A percentile compares a stretch with the other conserved stretches of the same genome.
These are phyloP conservation scores for Yamadazyma kanchanaburiensis DNA, from an alignment of 1,139 yeast genomes.

Conservation along the genomic window DNA sequence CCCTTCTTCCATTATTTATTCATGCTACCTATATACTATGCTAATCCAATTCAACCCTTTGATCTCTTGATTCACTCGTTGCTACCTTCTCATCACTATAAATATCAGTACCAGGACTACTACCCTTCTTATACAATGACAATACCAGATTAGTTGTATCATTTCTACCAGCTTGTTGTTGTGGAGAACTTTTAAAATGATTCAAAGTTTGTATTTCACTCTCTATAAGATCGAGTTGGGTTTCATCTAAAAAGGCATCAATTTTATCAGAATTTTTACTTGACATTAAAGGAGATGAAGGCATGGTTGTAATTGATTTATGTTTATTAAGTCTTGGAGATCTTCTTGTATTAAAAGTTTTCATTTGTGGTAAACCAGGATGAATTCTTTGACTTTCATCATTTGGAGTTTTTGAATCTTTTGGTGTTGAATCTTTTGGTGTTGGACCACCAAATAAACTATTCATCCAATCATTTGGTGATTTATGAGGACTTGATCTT, in stretches of 20 bases:
- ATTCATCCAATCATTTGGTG: conserved; percentile 30
- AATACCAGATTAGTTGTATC: conserved; percentile 36
- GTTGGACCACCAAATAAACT: conserved; percentile 42
- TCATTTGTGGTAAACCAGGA: conserved; percentile 26
- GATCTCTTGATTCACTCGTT: too few species aligned
- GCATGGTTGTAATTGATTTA: conserved; percentile 30
- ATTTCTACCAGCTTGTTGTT: conserved; percentile 32
- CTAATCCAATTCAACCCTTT: too few species aligned
- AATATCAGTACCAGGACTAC: conserved; percentile 12
- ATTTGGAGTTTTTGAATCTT: conserved; percentile 18
- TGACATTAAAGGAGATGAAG: conserved; percentile 34
- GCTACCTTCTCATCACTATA: conserved; percentile 6
- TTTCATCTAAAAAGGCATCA: conserved; percentile 15
- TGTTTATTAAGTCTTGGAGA: conserved; percentile 21
- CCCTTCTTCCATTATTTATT: too few species aligned
- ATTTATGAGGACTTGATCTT: conserved; percentile 25
- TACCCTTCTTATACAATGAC: conserved; percentile 19
- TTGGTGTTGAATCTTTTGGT: conserved; percentile 44
- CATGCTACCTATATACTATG: too few species aligned
- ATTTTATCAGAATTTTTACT: conserved; percentile 10
- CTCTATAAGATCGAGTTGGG: conserved; percentile 16
- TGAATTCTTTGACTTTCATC: conserved; percentile 9
- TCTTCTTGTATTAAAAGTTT: conserved; percentile 24
- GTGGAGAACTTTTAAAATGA: conserved; percentile 19
- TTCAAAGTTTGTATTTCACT: conserved; percentile 19